These are phyloP conservation scores for Clohesyomyces aquaticus DNA, from an alignment of 495 filamentous ascomycete species.

Conservation along the genomic window DNA sequence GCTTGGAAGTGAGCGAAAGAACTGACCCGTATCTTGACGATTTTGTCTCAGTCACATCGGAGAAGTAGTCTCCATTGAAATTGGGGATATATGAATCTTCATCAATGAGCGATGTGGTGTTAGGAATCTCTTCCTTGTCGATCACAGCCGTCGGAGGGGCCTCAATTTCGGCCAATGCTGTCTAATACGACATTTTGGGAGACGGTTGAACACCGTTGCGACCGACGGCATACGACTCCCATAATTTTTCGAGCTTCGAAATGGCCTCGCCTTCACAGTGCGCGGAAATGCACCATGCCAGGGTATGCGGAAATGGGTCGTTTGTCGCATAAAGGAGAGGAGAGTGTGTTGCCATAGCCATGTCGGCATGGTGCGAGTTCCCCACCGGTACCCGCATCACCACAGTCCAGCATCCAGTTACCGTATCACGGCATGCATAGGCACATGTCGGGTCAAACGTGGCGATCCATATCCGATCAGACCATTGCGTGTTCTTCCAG, in stretches of 20 bases:
- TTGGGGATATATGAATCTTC: neutral
- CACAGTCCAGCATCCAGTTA: too few species aligned
- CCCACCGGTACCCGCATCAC: too few species aligned
- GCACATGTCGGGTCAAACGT: slow-evolving; percentile 11
- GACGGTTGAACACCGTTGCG: neutral
- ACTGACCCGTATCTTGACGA: neutral
- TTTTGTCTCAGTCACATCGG: neutral
- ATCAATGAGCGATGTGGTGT: neutral
- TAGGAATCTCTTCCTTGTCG: neutral
- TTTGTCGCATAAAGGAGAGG: slow-evolving; percentile 2
- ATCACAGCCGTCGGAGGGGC: neutral
- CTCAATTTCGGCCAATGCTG: neutral
- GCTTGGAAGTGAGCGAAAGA: neutral
- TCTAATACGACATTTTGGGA: slow-evolving; percentile 2
- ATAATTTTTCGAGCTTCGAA: slow-evolving; percentile 9
- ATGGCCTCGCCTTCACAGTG: slow-evolving; percentile 1
- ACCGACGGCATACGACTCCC: slow-evolving; percentile 1
- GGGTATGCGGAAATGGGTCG: slow-evolving; percentile 3
- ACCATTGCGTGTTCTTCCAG: neutral
- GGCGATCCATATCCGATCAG: slow-evolving; percentile 10
- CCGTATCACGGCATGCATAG: slow-evolving; percentile 3
- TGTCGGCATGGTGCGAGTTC: neutral
- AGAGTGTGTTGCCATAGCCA: slow-evolving; percentile 1
- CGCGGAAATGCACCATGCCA: slow-evolving; percentile 9
- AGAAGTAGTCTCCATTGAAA: neutral